Conservation (phyloP, 805 yeast genomes). For the Candida patagonica region DNA sequence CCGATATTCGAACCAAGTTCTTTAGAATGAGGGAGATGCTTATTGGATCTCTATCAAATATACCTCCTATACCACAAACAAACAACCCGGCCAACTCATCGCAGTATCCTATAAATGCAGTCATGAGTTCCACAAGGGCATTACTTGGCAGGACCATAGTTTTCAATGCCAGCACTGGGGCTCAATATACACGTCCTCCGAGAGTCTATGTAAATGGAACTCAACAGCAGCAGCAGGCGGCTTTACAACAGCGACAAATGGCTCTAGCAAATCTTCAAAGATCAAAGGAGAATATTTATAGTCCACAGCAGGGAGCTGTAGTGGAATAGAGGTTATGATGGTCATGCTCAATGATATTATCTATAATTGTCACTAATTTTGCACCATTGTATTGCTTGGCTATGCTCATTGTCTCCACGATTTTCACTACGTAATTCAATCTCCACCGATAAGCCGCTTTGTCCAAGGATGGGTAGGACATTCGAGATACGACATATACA, state of each 20-base stretch:
- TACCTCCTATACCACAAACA: conserved; percentile 38
- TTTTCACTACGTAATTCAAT: too few species aligned
- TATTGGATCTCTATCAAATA: conserved; percentile 64
- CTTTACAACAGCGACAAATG: conserved; percentile 4
- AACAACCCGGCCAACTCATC: conserved; percentile 2
- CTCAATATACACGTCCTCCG: conserved; percentile 25
- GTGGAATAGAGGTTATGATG: too few species aligned
- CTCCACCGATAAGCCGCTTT: too few species aligned
- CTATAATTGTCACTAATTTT: too few species aligned
- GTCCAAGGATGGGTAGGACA: too few species aligned
- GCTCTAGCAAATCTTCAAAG: not conserved
- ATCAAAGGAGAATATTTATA: too few species aligned
- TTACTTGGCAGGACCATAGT: conserved; percentile 28
- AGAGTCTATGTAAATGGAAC: conserved; percentile 17
- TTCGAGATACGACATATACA: too few species aligned
- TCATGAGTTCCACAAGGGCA: conserved; percentile 27
- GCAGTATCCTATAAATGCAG: conserved; percentile 15
- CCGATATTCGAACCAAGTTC: conserved; percentile 56
- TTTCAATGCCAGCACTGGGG: conserved; percentile 22
- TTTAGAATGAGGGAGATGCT: conserved; percentile 82
- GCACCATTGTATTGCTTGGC: too few species aligned
- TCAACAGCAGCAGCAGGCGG: conserved; percentile 4
- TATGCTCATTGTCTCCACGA: too few species aligned
- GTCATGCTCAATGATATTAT: too few species aligned
- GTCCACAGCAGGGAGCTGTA: too few species aligned